Evolutionary conservation across 805 yeast species (phyloP).

Genomic region (Kregervanrija delftensis): DNA sequence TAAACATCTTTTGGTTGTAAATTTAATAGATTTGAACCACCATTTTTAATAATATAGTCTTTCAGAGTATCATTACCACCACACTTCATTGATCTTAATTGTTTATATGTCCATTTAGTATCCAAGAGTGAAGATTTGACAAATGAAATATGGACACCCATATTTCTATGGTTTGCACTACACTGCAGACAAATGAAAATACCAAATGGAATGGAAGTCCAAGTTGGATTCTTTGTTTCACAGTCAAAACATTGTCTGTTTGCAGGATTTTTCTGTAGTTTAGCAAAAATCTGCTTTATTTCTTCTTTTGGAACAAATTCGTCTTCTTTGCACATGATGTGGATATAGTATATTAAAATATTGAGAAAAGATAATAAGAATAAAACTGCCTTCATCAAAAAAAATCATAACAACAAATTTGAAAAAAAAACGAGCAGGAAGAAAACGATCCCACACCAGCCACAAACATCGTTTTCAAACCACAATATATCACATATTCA

Average conservation of each 20-base stretch:
- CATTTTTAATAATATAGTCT: conserved; percentile 77
- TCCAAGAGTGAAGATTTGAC: conserved; percentile 90
- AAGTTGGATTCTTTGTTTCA: conserved; percentile 88
- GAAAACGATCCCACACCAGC: too few relatives aligned
- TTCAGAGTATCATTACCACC: conserved; percentile 90
- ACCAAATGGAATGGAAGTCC: conserved; percentile 98
- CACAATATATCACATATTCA: too few relatives aligned
- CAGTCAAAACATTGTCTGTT: conserved; percentile 91
- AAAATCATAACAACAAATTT: too few relatives aligned
- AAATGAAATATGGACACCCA: conserved; percentile 94
- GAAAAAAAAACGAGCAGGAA: too few relatives aligned
- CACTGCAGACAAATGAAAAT: conserved; percentile 89
- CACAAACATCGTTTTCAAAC: too few relatives aligned
- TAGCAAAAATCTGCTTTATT: conserved; percentile 55
- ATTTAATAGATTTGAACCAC: conserved; percentile 67
- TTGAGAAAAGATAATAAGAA: too few relatives aligned
- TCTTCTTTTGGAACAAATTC: conserved; percentile 63
- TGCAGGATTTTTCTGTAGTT: conserved; percentile 57
- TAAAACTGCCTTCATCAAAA: too few relatives aligned
- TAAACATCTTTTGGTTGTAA: conserved; percentile 74
- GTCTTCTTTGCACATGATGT: conserved; percentile 8
- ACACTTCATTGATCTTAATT: conserved; percentile 83
- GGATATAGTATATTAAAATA: too few relatives aligned
- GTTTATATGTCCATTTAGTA: conserved; percentile 80
- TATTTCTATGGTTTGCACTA: conserved; percentile 88